phyloP scores from a whole-genome alignment of 2,329 filamentous ascomycete genomes.

The Xylaria sp. region DNA sequence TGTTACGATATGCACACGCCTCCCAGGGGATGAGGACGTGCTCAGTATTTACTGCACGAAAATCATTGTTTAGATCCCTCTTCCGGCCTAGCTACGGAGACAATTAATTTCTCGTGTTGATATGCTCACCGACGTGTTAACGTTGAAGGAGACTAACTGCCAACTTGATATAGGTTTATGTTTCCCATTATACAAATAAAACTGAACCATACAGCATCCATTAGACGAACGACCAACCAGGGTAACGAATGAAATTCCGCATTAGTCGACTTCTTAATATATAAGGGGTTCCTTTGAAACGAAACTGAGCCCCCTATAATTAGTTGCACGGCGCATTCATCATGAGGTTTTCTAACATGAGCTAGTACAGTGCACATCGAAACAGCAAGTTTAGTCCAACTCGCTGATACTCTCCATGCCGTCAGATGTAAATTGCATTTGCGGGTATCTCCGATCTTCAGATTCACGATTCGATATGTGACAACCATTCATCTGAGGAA shows the following conservation, averaged over 20 bases:
- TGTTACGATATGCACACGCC: constrained; percentile 1
- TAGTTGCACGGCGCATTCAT: not conserved
- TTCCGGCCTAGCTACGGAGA: not conserved
- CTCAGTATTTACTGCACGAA: not conserved
- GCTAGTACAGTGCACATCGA: constrained; percentile 18
- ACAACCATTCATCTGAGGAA: constrained; percentile 17
- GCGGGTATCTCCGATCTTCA: constrained; percentile 17
- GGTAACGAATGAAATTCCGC: not conserved
- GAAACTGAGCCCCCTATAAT: constrained; percentile 12
- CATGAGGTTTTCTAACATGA: constrained; percentile 11
- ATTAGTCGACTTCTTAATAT: not conserved
- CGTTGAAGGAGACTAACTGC: not conserved
- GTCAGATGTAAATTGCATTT: constrained; percentile 11
- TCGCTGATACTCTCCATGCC: not conserved
- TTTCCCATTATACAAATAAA: not conserved
- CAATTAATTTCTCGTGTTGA: not conserved
- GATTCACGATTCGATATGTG: constrained; percentile 23
- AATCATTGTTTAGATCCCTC: not conserved
- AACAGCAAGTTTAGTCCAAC: not conserved
- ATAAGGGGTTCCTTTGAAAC: not conserved
- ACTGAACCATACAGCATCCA: constrained; percentile 3
- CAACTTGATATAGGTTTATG: not conserved
- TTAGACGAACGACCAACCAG: not conserved
- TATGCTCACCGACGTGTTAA: constrained; percentile 10
- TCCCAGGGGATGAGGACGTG: not conserved